Evolutionary conservation across 108 stramenopile species (phyloP).

Genomic region (Seminavis robusta): DNA sequence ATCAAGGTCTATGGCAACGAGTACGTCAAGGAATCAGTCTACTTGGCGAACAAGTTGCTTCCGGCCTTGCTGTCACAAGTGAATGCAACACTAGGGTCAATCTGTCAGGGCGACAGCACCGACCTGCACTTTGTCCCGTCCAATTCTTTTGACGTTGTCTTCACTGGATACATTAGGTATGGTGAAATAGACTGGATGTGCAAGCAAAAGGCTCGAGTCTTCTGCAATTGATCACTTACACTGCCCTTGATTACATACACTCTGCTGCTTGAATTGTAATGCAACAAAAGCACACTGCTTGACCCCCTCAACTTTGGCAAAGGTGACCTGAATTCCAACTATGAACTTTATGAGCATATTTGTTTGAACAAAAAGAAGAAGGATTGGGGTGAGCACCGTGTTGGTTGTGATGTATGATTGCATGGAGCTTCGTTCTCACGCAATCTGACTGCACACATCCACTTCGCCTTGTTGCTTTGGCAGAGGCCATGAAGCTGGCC

Average conservation of each 20-base stretch:
- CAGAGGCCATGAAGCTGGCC: slow-evolving; percentile 7
- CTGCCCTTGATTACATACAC: slow-evolving; percentile 20
- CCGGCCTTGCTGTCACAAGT: too few species aligned
- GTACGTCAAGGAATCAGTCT: slow-evolving; percentile 2
- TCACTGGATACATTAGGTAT: slow-evolving; percentile 29
- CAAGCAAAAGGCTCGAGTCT: too few species aligned
- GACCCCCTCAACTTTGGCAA: slow-evolving; percentile 22
- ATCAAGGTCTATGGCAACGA: slow-evolving; percentile 13
- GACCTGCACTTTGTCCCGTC: slow-evolving; percentile 24
- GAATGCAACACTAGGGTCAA: neutral
- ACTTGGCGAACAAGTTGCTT: neutral
- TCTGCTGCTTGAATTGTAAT: too few species aligned
- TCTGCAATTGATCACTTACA: too few species aligned
- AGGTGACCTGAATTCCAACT: neutral
- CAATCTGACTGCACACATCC: too few species aligned
- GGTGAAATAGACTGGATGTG: too few species aligned
- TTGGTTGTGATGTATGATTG: too few species aligned
- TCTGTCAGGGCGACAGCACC: slow-evolving; percentile 24
- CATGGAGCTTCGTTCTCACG: too few species aligned
- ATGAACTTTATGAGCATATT: slow-evolving; percentile 1
- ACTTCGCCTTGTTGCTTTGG: too few species aligned
- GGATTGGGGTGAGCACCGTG: too few species aligned
- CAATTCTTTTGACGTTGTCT: slow-evolving; percentile 30
- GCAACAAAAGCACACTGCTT: too few species aligned
- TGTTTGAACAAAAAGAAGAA: slow-evolving; percentile 10